Base-by-base conservation (phyloP, 192 early-diverging fungal genomes). In the Coemansia sp. region DNA sequence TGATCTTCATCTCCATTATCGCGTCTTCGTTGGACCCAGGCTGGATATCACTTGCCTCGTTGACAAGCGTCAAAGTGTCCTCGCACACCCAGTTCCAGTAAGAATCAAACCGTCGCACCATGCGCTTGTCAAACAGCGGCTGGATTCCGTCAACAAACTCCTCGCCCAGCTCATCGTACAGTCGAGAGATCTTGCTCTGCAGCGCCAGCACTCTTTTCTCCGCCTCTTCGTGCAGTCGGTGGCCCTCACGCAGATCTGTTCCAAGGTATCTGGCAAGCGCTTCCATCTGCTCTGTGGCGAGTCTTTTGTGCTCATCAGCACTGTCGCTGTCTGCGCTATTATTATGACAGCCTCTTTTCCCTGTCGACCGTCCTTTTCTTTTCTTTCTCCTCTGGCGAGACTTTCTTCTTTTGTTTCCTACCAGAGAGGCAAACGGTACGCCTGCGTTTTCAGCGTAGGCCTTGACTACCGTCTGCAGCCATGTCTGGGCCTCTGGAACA, bases 21-120 rank as follows among this genome's bases (percentile, higher is more conserved):
- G 39, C 11, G 10, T 16, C 91, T 81, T 69, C 86, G 88, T 63
- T 90, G 86, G 67, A 89, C 89, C 75, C n/a, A 16, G 51, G 17
- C 51, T 53, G 51, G 4, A 16, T n/a, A n/a, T n/a, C 3, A 2
- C 7, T 3, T 0, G 51, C 32, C 54, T 90, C 92, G 72, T 91
- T 90, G 68, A 92, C 87, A 67, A 69, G 72, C 19, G n/a, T 54
- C 63, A 68, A 75, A 57, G 53, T 71, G 51, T 63, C 83, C 14
- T 67, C 67, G 58, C 65, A 81, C 42, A 94, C 87, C 96, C 96
- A 98, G 86, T 98, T 98, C 96, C 96, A 98, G 88, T 91, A 89
- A 38, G 96, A 98, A 68, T 95, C 94, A 70, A 93, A 96, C 11
- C 68, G 77, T 39, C 96, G 92, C 22, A 90, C 93, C 86, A 94